Conservation (phyloP, 495 filamentous ascomycete species). For the Aspergillus bridgeri region DNA sequence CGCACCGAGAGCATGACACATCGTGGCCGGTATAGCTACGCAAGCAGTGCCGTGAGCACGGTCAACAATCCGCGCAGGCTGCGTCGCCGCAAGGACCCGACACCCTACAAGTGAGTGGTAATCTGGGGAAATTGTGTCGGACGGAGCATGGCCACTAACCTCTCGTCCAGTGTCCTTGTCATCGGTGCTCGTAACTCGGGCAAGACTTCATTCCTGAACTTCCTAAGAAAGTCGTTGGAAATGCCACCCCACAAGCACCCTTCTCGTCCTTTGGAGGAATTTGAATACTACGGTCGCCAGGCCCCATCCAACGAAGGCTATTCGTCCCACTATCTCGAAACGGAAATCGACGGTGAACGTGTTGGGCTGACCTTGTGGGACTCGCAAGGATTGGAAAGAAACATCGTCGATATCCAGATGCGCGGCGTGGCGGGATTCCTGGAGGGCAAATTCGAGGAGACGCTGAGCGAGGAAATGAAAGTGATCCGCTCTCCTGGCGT, state of each 20-base stretch:
- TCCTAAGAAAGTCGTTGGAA: conserved; percentile 79
- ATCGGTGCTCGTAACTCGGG: conserved; percentile 85
- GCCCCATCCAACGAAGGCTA: conserved; percentile 61
- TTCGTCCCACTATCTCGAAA: conserved; percentile 84
- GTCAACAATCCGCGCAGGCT: conserved; percentile 93
- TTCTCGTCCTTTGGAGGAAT: conserved; percentile 48
- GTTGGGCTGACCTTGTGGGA: conserved; percentile 96
- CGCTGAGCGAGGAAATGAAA: conserved; percentile 96
- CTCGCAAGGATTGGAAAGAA: conserved; percentile 88
- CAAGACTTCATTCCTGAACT: conserved; percentile 96
- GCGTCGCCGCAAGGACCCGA: conserved; percentile 92
- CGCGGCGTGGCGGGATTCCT: conserved; percentile 88
- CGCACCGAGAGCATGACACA: conserved; percentile 93
- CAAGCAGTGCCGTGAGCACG: conserved; percentile 84
- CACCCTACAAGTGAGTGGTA: conserved; percentile 87
- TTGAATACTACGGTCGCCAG: conserved; percentile 40
- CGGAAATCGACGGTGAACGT: conserved; percentile 89
- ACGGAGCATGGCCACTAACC: conserved; percentile 13
- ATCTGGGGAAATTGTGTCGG: not conserved
- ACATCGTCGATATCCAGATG: conserved; percentile 88
- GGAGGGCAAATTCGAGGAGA: conserved; percentile 98
- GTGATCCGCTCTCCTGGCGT: conserved; percentile 88
- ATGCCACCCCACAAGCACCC: conserved; percentile 71
- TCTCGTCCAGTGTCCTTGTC: conserved; percentile 70
- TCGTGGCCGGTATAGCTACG: conserved; percentile 94